These are phyloP conservation scores for Graphilbum fragrans DNA, from an alignment of 2,329 filamentous ascomycete species.

Conservation along the genomic window DNA sequence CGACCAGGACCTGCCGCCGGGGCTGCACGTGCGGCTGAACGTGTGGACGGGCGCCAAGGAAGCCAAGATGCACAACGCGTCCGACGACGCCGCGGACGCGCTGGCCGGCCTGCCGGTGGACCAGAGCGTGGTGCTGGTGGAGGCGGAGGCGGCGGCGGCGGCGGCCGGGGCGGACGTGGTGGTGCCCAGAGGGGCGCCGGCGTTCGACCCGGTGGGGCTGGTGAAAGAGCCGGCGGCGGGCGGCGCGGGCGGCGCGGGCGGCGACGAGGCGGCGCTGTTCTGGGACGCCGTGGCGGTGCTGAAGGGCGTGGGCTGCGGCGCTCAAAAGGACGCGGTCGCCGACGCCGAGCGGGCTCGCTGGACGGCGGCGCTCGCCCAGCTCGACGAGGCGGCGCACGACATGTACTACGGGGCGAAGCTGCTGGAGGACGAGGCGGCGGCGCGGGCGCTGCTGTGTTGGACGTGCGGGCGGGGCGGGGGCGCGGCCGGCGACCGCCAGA, in stretches of 20 bases:
- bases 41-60: conserved; percentile 51
- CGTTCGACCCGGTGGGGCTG: conserved; percentile 43
- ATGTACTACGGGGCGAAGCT: conserved; percentile 58
- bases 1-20: conserved; percentile 53
- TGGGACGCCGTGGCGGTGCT: conserved; percentile 34
- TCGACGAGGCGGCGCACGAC: conserved; percentile 55
- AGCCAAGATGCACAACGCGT: conserved; percentile 52
- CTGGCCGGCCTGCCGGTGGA: conserved; percentile 41
- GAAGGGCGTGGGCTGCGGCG: conserved; percentile 22
- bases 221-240: conserved; percentile 36
- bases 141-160: conserved; percentile 22
- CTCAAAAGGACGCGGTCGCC: conserved; percentile 4
- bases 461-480: conserved; percentile 23
- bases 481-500: conserved; percentile 23
- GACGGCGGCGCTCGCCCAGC: conserved; percentile 38
- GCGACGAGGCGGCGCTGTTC: conserved; percentile 27
- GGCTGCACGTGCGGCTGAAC: conserved; percentile 55
- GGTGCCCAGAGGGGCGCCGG: conserved; percentile 35
- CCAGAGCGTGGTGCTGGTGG: conserved; percentile 40
- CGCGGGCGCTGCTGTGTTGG: conserved; percentile 45
- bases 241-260: background rate
- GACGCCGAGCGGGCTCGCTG: conserved; percentile 19
- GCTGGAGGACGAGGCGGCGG: conserved; percentile 38
- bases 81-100: conserved; percentile 29
- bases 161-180: conserved; percentile 7